phyloP scores from a whole-genome alignment of 371 early-diverging fungal genomes.

The Batkoa obscura region DNA sequence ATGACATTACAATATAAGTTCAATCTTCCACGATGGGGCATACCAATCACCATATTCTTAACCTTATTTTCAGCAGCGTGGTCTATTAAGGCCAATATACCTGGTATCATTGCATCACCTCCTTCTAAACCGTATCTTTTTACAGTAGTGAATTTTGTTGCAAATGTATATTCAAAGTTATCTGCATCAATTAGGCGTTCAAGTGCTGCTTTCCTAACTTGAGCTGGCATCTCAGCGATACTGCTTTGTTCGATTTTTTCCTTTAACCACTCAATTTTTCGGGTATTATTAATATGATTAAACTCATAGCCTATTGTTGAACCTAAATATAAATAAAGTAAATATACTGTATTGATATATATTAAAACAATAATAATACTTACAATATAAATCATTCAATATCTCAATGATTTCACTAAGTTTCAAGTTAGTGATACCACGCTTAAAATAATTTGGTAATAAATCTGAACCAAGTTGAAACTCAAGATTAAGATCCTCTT shows the following conservation, averaged over 20 bases:
- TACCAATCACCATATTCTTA: constrained; percentile 63
- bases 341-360: too few relatives aligned
- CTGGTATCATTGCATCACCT: constrained; percentile 90
- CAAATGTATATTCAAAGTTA: constrained; percentile 90
- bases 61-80: constrained; percentile 27
- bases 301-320: constrained; percentile 89
- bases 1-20: constrained; percentile 77
- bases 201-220: not conserved
- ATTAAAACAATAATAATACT: constrained; percentile 17
- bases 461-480: constrained; percentile 43
- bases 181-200: constrained; percentile 3
- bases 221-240: not conserved
- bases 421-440: constrained; percentile 27
- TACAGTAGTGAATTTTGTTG: constrained; percentile 81
- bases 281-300: constrained; percentile 85
- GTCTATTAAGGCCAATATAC: constrained; percentile 64
- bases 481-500: constrained; percentile 10
- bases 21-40: constrained; percentile 94
- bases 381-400: constrained; percentile 73
- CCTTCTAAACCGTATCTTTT: constrained; percentile 95
- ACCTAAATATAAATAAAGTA: constrained; percentile 15
- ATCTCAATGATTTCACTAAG: constrained; percentile 58
- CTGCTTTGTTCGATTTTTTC: constrained; percentile 14
- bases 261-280: constrained; percentile 32
- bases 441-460: constrained; percentile 54